phyloP scores from a whole-genome alignment of 257 asterid species.

The Salvia splendens region DNA sequence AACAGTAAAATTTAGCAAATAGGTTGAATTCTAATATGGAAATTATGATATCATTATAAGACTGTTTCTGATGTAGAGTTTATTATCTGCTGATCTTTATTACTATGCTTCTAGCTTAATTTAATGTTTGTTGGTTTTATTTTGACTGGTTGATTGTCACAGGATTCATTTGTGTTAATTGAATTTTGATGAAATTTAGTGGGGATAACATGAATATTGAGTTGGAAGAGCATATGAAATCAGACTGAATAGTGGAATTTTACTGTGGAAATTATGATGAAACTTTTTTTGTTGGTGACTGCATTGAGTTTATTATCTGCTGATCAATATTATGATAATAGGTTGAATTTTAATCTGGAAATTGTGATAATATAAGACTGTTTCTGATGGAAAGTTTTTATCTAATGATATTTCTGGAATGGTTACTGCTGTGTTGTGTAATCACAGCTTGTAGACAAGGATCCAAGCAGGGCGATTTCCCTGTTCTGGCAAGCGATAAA shows the following conservation, averaged over 20 bases:
- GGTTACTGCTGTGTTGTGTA: not conserved
- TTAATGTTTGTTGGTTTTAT: too few relatives aligned
- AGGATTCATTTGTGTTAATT: too few relatives aligned
- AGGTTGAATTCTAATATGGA: too few relatives aligned
- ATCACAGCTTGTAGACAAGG: slow-evolving; percentile 52
- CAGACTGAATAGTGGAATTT: not conserved
- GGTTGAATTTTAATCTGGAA: not conserved
- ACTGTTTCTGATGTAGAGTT: too few relatives aligned
- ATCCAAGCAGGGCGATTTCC: slow-evolving; percentile 80
- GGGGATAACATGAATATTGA: too few relatives aligned
- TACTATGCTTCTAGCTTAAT: too few relatives aligned
- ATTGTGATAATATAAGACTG: not conserved
- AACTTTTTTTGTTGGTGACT: not conserved
- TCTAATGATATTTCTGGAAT: not conserved
- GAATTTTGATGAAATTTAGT: too few relatives aligned
- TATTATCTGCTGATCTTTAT: too few relatives aligned
- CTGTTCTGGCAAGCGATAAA: slow-evolving; percentile 96
- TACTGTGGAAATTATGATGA: not conserved
- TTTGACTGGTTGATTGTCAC: too few relatives aligned
- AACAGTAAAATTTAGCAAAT: too few relatives aligned
- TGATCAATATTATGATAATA: not conserved
- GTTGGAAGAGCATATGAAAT: not conserved
- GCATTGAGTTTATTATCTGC: too few relatives aligned
- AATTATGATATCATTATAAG: too few relatives aligned
- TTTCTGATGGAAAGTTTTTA: not conserved